A percentile compares a stretch with the other conserved stretches of the same genome.
phyloP scores from a whole-genome alignment of 306 rosid genomes.

The Pueraria montana region DNA sequence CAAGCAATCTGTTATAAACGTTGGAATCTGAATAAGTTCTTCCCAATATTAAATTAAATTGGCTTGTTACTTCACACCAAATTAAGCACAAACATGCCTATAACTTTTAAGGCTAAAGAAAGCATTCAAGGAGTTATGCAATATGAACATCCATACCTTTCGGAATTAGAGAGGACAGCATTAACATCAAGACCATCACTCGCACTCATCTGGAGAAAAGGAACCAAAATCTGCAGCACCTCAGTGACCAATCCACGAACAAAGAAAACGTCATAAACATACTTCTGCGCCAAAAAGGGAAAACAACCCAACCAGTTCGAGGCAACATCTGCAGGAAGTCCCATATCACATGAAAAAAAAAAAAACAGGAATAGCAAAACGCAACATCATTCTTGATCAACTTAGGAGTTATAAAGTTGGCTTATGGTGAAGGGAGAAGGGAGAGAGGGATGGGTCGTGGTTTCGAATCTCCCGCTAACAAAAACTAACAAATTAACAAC shows the following conservation, averaged over 20 bases:
- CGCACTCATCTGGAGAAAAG: slow-evolving; percentile 67
- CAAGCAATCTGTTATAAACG: slow-evolving; percentile 71
- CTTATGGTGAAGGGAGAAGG: too few species aligned
- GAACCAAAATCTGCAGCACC: slow-evolving; percentile 86
- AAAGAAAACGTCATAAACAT: slow-evolving; percentile 86
- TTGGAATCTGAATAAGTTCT: slow-evolving; percentile 40
- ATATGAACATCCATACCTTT: slow-evolving; percentile 62
- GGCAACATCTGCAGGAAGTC: slow-evolving; percentile 79
- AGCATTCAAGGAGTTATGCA: slow-evolving; percentile 12
- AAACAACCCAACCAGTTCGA: slow-evolving; percentile 88
- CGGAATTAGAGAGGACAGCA: slow-evolving; percentile 69
- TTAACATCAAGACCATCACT: slow-evolving; percentile 64
- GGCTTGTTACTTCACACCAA: slow-evolving; percentile 3
- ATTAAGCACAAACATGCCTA: slow-evolving; percentile 27
- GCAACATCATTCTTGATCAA: slow-evolving; percentile 17
- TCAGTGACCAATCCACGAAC: slow-evolving; percentile 67
- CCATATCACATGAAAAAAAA: slow-evolving; percentile 46
- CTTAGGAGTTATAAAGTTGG: too few species aligned
- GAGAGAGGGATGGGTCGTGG: too few species aligned
- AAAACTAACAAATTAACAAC: too few species aligned
- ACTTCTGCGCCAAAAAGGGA: slow-evolving; percentile 72
- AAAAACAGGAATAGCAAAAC: slow-evolving; percentile 36
- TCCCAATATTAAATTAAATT: slow-evolving; percentile 34
- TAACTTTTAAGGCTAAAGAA: slow-evolving; percentile 14
- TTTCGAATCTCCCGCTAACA: too few species aligned